Evolutionary conservation across 2,329 filamentous ascomycete species (phyloP).

Genomic region (Verticillium klebahnii): DNA sequence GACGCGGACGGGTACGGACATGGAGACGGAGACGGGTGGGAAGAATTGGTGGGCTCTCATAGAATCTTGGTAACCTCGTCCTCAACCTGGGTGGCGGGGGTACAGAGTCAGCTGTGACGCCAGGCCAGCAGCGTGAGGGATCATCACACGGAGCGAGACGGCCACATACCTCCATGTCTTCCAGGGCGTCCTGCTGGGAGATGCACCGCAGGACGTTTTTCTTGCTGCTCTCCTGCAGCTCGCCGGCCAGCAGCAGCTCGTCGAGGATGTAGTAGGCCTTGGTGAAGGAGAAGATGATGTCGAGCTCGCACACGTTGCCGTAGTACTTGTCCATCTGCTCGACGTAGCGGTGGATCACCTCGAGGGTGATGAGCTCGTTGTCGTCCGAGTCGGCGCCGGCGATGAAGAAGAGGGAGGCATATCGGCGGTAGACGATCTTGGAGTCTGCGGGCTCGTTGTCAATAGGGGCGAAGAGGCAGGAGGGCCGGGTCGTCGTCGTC

Average conservation of each 20-base stretch:
- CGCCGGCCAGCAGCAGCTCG: slow-evolving; percentile 88
- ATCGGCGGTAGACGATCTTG: slow-evolving; percentile 97
- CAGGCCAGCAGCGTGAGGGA: not conserved
- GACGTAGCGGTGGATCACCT: slow-evolving; percentile 98
- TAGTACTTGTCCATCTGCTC: slow-evolving; percentile 99
- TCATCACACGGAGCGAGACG: not conserved
- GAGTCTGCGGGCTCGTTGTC: slow-evolving; percentile 58
- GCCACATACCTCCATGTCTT: slow-evolving; percentile 90
- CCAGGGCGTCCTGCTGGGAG: slow-evolving; percentile 92
- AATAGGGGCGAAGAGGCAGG: not conserved
- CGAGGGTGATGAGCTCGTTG: slow-evolving; percentile 96
- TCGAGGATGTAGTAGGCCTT: slow-evolving; percentile 99
- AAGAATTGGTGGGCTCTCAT: slow-evolving; percentile 41
- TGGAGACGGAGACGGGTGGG: not conserved
- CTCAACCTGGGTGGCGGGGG: slow-evolving; percentile 62
- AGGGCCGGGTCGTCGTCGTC: not conserved
- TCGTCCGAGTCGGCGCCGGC: slow-evolving; percentile 95
- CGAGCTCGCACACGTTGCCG: slow-evolving; percentile 97
- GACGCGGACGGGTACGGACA: not conserved
- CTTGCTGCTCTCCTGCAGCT: slow-evolving; percentile 98
- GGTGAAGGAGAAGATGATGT: slow-evolving; percentile 99
- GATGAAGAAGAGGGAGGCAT: slow-evolving; percentile 99
- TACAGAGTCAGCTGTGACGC: slow-evolving; percentile 40
- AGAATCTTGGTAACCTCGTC: slow-evolving; percentile 89
- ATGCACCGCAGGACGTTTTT: slow-evolving; percentile 98